These are phyloP conservation scores for Coffea humblotiana DNA, from an alignment of 305 asterid genomes.

Conservation along the genomic window DNA sequence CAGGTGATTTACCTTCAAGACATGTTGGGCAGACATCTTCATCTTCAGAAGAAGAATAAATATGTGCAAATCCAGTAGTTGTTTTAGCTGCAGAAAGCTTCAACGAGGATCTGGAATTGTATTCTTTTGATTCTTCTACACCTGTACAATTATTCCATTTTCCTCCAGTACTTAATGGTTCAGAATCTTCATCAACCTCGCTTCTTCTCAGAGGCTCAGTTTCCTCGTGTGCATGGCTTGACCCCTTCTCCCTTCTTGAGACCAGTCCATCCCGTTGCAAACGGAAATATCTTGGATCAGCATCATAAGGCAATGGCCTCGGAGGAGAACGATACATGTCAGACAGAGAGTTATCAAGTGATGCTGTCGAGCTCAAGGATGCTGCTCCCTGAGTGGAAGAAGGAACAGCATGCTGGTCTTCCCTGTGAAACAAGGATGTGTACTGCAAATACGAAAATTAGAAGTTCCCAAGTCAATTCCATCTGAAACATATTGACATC, in stretches of 20 bases:
- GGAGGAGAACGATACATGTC: slow-evolving; percentile 90
- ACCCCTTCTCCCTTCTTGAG: slow-evolving; percentile 80
- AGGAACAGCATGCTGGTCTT: slow-evolving; percentile 54
- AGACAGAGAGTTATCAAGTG: slow-evolving; percentile 72
- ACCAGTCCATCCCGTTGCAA: slow-evolving; percentile 73
- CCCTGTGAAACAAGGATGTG: slow-evolving; percentile 63
- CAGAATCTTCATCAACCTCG: slow-evolving; percentile 62
- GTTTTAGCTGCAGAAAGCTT: slow-evolving; percentile 52
- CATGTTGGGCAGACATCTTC: slow-evolving; percentile 96
- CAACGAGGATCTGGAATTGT: slow-evolving; percentile 49
- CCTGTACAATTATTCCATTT: slow-evolving; percentile 57
- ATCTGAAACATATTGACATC: background rate
- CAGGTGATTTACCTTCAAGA: slow-evolving; percentile 61
- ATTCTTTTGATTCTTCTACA: slow-evolving; percentile 62
- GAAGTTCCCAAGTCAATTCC: slow-evolving; percentile 19
- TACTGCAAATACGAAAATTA: slow-evolving; percentile 49
- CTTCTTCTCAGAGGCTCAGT: slow-evolving; percentile 66
- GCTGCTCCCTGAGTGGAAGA: slow-evolving; percentile 57
- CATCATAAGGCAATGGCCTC: slow-evolving; percentile 89
- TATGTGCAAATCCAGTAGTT: slow-evolving; percentile 59
- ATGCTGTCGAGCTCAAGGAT: slow-evolving; percentile 50
- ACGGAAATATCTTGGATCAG: slow-evolving; percentile 70
- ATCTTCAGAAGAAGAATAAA: slow-evolving; percentile 70
- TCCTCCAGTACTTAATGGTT: slow-evolving; percentile 44
- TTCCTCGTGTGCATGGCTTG: slow-evolving; percentile 75